Evolutionary conservation across 2,329 filamentous ascomycete genomes (phyloP).

Genomic region (Camptophora hylomeconis): DNA sequence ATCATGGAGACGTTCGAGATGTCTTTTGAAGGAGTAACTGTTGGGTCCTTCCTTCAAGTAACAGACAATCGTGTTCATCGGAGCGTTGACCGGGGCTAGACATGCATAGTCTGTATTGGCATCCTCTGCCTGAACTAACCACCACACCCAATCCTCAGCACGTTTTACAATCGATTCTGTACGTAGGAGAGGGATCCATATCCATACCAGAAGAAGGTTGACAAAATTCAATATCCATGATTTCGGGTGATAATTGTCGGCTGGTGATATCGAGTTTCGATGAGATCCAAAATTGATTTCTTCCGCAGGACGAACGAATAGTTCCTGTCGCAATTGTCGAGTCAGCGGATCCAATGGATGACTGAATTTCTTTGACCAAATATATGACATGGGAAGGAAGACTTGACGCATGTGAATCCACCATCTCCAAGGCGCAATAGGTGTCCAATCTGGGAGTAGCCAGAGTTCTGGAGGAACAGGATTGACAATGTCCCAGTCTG

Average conservation of each 20-base stretch:
- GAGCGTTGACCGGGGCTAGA: slow-evolving; percentile 76
- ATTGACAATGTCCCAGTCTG: slow-evolving; percentile 85
- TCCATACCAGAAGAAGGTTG: slow-evolving; percentile 65
- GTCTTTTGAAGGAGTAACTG: slow-evolving; percentile 56
- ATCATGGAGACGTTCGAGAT: slow-evolving; percentile 71
- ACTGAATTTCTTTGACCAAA: slow-evolving; percentile 73
- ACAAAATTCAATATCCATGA: slow-evolving; percentile 64
- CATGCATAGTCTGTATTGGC: slow-evolving; percentile 79
- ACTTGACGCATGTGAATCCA: slow-evolving; percentile 98
- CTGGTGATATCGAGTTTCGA: slow-evolving; percentile 66
- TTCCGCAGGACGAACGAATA: slow-evolving; percentile 68
- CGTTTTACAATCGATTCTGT: slow-evolving; percentile 49
- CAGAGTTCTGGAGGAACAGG: slow-evolving; percentile 88
- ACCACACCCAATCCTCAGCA: slow-evolving; percentile 70
- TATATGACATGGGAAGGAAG: slow-evolving; percentile 81
- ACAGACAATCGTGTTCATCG: slow-evolving; percentile 80
- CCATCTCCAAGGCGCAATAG: slow-evolving; percentile 84
- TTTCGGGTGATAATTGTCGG: slow-evolving; percentile 90
- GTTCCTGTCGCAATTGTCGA: slow-evolving; percentile 59
- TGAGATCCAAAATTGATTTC: slow-evolving; percentile 64
- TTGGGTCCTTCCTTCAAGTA: slow-evolving; percentile 75
- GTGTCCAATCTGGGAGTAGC: slow-evolving; percentile 83
- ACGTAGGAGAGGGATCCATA: slow-evolving; percentile 72
- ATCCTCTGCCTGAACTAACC: slow-evolving; percentile 81
- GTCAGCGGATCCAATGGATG: slow-evolving; percentile 65